These are phyloP conservation scores for Calonectria ilicicola DNA, from an alignment of 2,329 filamentous ascomycete species.

Conservation along the genomic window DNA sequence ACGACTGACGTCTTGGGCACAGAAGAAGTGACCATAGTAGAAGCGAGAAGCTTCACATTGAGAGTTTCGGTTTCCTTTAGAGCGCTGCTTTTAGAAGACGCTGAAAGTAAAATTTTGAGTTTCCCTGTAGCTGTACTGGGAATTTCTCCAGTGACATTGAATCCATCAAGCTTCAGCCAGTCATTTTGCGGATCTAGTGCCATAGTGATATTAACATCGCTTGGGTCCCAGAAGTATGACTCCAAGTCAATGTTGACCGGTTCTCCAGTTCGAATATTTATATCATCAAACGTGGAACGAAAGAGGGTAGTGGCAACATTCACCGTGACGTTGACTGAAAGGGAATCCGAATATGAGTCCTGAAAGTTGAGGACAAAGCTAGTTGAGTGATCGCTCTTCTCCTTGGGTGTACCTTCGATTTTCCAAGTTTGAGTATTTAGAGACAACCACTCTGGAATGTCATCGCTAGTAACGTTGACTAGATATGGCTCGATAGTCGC, in stretches of 20 bases:
- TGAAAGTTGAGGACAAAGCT: conserved; percentile 73
- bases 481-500: conserved; percentile 60
- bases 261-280: conserved; percentile 56
- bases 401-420: conserved; percentile 73
- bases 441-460: conserved; percentile 76
- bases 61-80: conserved; percentile 53
- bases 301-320: conserved; percentile 55
- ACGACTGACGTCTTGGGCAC: conserved; percentile 36
- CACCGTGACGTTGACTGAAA: conserved; percentile 64
- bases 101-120: conserved; percentile 47
- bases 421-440: conserved; percentile 72
- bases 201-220: conserved; percentile 53
- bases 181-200: conserved; percentile 49
- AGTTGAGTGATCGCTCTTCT: conserved; percentile 63
- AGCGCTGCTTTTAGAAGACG: conserved; percentile 48
- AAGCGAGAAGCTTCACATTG: conserved; percentile 48
- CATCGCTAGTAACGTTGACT: conserved; percentile 63
- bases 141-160: conserved; percentile 55
- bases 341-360: conserved; percentile 70
- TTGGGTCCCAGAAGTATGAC: conserved; percentile 55
- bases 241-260: conserved; percentile 57
- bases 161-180: conserved; percentile 57
- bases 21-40: conserved; percentile 37
- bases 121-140: conserved; percentile 50
- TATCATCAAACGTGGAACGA: conserved; percentile 50